These are phyloP conservation scores for Colletotrichum musae DNA, from an alignment of 2,329 filamentous ascomycete species.

Conservation along the genomic window DNA sequence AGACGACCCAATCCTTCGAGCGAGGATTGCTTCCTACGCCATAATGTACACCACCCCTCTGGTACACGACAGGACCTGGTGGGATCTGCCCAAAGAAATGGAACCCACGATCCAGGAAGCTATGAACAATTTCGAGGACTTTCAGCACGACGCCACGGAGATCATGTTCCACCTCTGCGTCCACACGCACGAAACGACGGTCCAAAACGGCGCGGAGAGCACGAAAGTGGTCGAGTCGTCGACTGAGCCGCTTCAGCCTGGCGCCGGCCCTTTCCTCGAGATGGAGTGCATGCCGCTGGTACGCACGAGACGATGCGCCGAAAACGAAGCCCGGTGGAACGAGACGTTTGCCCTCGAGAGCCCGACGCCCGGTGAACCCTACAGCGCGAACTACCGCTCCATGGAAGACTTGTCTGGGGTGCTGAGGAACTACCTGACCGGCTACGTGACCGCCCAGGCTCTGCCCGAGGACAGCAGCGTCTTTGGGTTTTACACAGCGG, in stretches of 20 bases:
- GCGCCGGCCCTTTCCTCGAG: not conserved
- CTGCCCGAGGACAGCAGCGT: no score
- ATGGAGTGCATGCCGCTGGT: not conserved
- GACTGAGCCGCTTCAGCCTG: not conserved
- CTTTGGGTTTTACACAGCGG: no score
- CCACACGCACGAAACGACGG: constrained; percentile 3
- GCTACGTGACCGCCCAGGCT: no score
- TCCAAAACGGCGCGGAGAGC: not conserved
- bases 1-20: not conserved
- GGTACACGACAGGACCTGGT: no score
- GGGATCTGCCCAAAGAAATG: not conserved
- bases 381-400: no score
- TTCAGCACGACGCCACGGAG: constrained; percentile 10
- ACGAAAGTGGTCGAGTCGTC: not conserved
- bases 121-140: not conserved
- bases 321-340: no score
- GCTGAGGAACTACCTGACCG: no score
- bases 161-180: constrained; percentile 17
- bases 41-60: not conserved
- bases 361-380: no score
- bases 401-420: no score
- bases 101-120: no score
- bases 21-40: not conserved
- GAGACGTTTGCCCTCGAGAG: no score
- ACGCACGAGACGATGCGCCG: no score